Percentiles rank a stretch among this genome's conserved stretches.
Evolutionary conservation across 768 basidiomycete genomes (phyloP).

Genomic region (Suillus luteus): DNA sequence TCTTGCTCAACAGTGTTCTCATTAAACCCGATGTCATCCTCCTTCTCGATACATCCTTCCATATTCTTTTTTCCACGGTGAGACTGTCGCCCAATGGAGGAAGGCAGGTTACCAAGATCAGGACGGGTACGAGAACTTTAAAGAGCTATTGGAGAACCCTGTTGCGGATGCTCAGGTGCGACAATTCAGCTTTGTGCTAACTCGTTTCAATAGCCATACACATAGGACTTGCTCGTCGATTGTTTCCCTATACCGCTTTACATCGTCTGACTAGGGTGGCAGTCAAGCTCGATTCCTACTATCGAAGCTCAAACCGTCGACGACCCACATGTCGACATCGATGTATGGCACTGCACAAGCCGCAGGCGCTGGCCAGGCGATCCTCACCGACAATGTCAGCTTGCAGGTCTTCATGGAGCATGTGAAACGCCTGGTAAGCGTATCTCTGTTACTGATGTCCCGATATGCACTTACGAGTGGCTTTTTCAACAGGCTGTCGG

Average conservation of each 20-base stretch:
- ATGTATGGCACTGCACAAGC: conserved; percentile 84
- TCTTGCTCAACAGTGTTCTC: conserved; percentile 96
- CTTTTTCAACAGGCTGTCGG: conserved; percentile 54
- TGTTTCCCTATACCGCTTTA: conserved; percentile 97
- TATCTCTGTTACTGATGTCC: background rate
- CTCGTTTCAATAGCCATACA: conserved; percentile 2
- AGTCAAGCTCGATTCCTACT: conserved; percentile 98
- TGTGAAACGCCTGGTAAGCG: conserved; percentile 83
- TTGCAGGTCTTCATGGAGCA: conserved; percentile 98
- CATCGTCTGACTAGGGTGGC: conserved; percentile 96
- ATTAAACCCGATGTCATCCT: conserved; percentile 97
- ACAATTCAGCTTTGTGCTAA: conserved; percentile 3
- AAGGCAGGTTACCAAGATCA: conserved; percentile 99
- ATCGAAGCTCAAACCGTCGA: conserved; percentile 95
- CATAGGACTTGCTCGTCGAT: conserved; percentile 90
- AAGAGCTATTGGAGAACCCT: conserved; percentile 86
- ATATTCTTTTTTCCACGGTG: conserved; percentile 99
- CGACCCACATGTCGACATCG: conserved; percentile 91
- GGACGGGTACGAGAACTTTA: conserved; percentile 98
- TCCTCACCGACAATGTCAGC: conserved; percentile 98
- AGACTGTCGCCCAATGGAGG: conserved; percentile 95
- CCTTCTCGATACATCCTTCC: conserved; percentile 98
- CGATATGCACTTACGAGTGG: background rate
- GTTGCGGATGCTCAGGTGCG: conserved; percentile 84
- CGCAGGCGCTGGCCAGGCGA: conserved; percentile 78